These are phyloP conservation scores for Candida peoriensis DNA, from an alignment of 805 yeast genomes.

Conservation along the genomic window DNA sequence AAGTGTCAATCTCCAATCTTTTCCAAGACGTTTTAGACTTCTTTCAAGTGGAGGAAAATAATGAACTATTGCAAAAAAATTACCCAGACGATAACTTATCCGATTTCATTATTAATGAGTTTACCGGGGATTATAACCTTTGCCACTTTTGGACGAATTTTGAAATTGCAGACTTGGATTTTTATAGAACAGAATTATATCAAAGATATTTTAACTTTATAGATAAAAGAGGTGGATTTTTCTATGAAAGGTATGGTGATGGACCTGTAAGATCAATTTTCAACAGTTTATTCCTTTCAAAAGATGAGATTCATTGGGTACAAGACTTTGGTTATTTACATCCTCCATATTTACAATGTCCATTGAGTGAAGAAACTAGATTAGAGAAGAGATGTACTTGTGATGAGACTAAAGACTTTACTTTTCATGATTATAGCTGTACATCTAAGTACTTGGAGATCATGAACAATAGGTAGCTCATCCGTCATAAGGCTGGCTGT, in stretches of 20 bases:
- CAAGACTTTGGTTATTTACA: conserved; percentile 79
- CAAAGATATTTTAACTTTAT: conserved; percentile 61
- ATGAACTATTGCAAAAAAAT: conserved; percentile 7
- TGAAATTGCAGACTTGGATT: conserved; percentile 74
- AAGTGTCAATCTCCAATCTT: conserved; percentile 27
- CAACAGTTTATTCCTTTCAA: conserved; percentile 63
- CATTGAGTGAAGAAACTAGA: conserved; percentile 59
- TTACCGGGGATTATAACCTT: conserved; percentile 64
- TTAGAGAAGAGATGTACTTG: conserved; percentile 64
- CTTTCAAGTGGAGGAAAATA: conserved; percentile 2
- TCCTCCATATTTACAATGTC: conserved; percentile 73
- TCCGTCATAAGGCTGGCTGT: no score
- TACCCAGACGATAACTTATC: conserved; percentile 58
- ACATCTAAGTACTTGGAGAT: conserved; percentile 50
- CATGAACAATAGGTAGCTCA: no score
- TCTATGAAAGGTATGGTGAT: conserved; percentile 90
- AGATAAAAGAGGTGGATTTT: conserved; percentile 77
- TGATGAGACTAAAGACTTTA: conserved; percentile 64
- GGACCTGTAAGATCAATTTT: conserved; percentile 87
- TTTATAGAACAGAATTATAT: conserved; percentile 72
- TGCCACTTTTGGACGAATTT: conserved; percentile 95
- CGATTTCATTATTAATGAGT: conserved; percentile 63
- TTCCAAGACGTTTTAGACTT: conserved; percentile 43
- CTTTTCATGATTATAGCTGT: conserved; percentile 68
- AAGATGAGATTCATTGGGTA: conserved; percentile 64